Conservation (phyloP, 768 basidiomycete genomes). For the Polyporus arcularius region DNA sequence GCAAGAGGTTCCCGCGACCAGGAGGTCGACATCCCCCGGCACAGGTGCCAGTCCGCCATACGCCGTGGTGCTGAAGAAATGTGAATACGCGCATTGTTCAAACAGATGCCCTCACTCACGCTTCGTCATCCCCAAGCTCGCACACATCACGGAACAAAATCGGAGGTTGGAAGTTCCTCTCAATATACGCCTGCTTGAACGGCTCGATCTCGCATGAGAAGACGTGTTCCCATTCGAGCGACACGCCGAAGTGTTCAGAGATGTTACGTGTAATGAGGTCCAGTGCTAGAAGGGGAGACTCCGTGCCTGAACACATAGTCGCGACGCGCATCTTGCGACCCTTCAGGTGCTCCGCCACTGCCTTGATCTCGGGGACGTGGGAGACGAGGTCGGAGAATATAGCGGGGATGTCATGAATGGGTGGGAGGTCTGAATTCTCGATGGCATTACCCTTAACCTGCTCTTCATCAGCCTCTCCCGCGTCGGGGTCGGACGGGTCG, state of each 20-base stretch:
- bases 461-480: slow-evolving; percentile 31
- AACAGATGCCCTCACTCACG: slow-evolving; percentile 48
- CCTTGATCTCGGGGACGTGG: slow-evolving; percentile 63
- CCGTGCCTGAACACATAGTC: slow-evolving; percentile 97
- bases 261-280: slow-evolving; percentile 81
- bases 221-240: slow-evolving; percentile 82
- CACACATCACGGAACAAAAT: slow-evolving; percentile 93
- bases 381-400: slow-evolving; percentile 79
- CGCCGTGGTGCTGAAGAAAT: slow-evolving; percentile 70
- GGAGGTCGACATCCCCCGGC: slow-evolving; percentile 87
- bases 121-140: slow-evolving; percentile 76
- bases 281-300: slow-evolving; percentile 89
- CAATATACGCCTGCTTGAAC: slow-evolving; percentile 97
- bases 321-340: slow-evolving; percentile 90
- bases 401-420: slow-evolving; percentile 67
- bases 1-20: slow-evolving; percentile 94
- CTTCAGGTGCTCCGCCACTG: slow-evolving; percentile 62
- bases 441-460: slow-evolving; percentile 36
- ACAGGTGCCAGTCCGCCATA: slow-evolving; percentile 86
- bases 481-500: slow-evolving; percentile 9
- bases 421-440: slow-evolving; percentile 63
- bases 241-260: slow-evolving; percentile 60
- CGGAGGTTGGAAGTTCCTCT: slow-evolving; percentile 92
- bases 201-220: slow-evolving; percentile 98
- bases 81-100: slow-evolving; percentile 3